Percentiles rank a stretch among this genome's conserved stretches.
These are phyloP conservation scores for Bjerkandera adusta DNA, from an alignment of 1,284 basidiomycete genomes.

Conservation along the genomic window DNA sequence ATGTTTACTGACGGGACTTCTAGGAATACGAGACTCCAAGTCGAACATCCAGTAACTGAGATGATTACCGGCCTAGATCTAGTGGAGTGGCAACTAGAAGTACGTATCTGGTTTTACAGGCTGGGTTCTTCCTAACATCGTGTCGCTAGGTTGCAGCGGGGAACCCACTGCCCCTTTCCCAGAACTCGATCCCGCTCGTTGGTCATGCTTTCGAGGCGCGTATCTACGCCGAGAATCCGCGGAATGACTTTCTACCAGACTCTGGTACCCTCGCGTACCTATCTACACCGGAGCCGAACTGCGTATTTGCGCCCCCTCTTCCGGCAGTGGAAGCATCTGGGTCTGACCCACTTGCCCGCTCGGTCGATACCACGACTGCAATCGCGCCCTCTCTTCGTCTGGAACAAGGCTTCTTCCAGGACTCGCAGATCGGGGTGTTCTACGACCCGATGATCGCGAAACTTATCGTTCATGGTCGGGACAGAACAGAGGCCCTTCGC, in stretches of 20 bases:
- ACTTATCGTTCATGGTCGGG: slow-evolving; percentile 86
- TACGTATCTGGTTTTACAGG: no score
- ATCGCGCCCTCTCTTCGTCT: slow-evolving; percentile 72
- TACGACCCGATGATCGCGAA: slow-evolving; percentile 97
- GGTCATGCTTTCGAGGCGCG: slow-evolving; percentile 95
- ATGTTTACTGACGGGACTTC: not conserved
- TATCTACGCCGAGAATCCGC: slow-evolving; percentile 97
- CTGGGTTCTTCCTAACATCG: slow-evolving; percentile 40
- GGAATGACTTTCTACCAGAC: slow-evolving; percentile 91
- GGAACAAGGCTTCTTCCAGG: slow-evolving; percentile 88
- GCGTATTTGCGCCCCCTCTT: slow-evolving; percentile 52
- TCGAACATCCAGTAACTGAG: slow-evolving; percentile 94
- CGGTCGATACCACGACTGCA: slow-evolving; percentile 33
- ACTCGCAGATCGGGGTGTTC: slow-evolving; percentile 87
- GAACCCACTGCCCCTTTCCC: slow-evolving; percentile 77
- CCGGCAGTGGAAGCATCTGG: slow-evolving; percentile 30
- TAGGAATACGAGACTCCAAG: slow-evolving; percentile 92
- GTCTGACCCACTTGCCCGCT: slow-evolving; percentile 22
- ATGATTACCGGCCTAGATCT: slow-evolving; percentile 93
- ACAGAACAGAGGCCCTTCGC: slow-evolving; percentile 84
- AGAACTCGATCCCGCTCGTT: slow-evolving; percentile 77
- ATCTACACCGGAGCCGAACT: slow-evolving; percentile 70
- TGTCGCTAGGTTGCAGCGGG: slow-evolving; percentile 91
- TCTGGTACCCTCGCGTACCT: slow-evolving; percentile 83
- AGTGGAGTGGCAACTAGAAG: slow-evolving; percentile 90